phyloP scores from a whole-genome alignment of 78 protist species.

The Protostelium mycophagum region DNA sequence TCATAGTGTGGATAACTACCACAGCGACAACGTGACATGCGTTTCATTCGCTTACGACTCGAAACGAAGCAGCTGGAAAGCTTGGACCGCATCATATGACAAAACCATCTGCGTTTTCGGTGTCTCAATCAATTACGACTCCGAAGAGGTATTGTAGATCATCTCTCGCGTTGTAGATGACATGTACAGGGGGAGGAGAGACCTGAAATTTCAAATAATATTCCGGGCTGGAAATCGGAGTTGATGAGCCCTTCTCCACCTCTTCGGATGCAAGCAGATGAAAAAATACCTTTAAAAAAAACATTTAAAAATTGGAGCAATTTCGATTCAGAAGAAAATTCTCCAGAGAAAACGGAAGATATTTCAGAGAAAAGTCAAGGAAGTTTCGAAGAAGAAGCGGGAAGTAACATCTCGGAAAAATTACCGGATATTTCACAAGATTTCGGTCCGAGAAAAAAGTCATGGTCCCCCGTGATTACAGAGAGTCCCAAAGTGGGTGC shows the following conservation, averaged over 20 bases:
- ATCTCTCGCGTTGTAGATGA: neutral
- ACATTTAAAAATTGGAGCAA: neutral
- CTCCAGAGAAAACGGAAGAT: neutral
- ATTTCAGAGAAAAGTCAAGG: neutral
- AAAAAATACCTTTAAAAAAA: neutral
- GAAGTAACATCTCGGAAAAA: neutral
- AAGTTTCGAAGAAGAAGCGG: neutral
- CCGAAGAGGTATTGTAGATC: neutral
- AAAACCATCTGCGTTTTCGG: neutral
- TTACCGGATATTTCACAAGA: neutral
- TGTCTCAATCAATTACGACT: neutral
- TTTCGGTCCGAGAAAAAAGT: neutral
- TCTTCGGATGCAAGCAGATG: neutral
- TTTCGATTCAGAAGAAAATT: neutral
- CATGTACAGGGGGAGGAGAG: neutral
- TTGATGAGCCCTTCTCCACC: neutral
- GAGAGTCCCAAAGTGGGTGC: neutral
- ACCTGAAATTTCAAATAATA: neutral
- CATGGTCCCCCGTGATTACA: neutral
- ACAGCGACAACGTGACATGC: neutral
- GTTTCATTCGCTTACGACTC: neutral
- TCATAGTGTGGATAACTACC: neutral
- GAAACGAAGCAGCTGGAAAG: neutral
- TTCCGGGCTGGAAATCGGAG: neutral
- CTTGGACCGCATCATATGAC: neutral